Evolutionary conservation across 148 eudicot genomes (phyloP).

Genomic region (Amaranthus hypochondriacus): DNA sequence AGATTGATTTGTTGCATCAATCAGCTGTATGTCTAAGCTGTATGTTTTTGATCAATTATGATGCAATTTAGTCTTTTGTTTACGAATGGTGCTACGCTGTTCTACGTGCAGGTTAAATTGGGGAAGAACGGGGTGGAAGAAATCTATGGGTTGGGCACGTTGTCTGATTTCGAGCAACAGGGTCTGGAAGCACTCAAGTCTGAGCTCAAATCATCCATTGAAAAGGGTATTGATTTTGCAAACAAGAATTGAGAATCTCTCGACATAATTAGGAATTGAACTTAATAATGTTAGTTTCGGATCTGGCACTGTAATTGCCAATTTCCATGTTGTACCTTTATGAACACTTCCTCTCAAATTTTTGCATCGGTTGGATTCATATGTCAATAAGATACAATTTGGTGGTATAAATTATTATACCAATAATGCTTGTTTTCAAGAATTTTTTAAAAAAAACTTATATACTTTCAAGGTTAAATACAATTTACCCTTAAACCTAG

Average conservation of each 20-base stretch:
- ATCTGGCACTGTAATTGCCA: slow-evolving; percentile 9
- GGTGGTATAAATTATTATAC: background rate
- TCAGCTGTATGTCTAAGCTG: no score
- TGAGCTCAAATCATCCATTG: slow-evolving; percentile 70
- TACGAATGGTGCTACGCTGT: no score
- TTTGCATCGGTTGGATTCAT: slow-evolving; percentile 11
- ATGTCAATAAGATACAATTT: slow-evolving; percentile 19
- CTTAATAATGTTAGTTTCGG: background rate
- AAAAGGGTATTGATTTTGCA: slow-evolving; percentile 76
- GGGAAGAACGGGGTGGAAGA: slow-evolving; percentile 95
- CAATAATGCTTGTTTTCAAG: background rate
- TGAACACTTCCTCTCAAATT: background rate
- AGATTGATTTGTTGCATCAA: no score
- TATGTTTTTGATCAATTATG: no score
- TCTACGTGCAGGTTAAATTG: slow-evolving; percentile 65
- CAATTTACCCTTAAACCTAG: no score
- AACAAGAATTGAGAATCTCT: slow-evolving; percentile 28
- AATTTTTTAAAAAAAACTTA: no score
- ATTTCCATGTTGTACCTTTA: background rate
- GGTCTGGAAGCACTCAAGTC: slow-evolving; percentile 58
- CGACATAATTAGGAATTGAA: slow-evolving; percentile 4
- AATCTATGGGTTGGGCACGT: slow-evolving; percentile 59
- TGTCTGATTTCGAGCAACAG: slow-evolving; percentile 64
- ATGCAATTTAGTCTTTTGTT: no score
- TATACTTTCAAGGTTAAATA: no score